Evolutionary conservation across 371 early-diverging fungal genomes (phyloP).

Genomic region (Mortierella sp.): DNA sequence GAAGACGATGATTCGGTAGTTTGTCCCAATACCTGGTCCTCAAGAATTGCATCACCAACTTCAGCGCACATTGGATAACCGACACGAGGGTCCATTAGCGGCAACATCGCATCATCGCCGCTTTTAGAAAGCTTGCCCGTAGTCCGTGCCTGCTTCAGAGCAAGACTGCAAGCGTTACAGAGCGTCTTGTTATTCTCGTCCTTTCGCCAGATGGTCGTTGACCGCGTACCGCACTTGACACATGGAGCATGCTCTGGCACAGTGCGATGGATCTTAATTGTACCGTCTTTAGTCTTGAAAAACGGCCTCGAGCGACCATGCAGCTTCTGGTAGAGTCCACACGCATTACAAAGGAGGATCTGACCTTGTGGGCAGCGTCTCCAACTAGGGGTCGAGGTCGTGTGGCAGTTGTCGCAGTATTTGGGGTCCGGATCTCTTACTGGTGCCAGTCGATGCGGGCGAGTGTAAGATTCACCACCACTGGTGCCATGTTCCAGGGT

Average conservation of each 20-base stretch:
- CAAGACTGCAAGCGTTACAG: constrained; percentile 18
- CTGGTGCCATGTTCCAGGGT: background rate
- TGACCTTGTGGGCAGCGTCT: constrained; percentile 40
- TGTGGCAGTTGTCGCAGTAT: constrained; percentile 32
- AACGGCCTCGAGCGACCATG: constrained; percentile 41
- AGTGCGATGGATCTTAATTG: constrained; percentile 38
- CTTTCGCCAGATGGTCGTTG: constrained; percentile 23
- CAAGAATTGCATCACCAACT: too few species aligned
- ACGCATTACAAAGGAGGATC: constrained; percentile 45
- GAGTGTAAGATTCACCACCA: background rate
- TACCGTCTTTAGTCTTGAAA: constrained; percentile 34
- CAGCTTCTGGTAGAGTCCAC: constrained; percentile 44
- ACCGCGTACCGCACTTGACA: constrained; percentile 8
- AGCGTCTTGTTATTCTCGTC: constrained; percentile 14
- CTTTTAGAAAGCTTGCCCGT: too few species aligned
- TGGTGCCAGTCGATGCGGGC: background rate
- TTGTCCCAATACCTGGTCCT: too few species aligned
- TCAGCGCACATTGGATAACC: too few species aligned
- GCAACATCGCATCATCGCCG: too few species aligned
- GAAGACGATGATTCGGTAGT: too few species aligned
- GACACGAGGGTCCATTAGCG: too few species aligned
- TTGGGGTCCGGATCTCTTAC: constrained; percentile 35
- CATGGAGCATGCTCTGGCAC: constrained; percentile 31
- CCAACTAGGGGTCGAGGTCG: constrained; percentile 40
- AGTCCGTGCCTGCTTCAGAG: constrained; percentile 5